These are phyloP conservation scores for Globisporangium yorkense DNA, from an alignment of 352 stramenopile genomes.

Conservation along the genomic window DNA sequence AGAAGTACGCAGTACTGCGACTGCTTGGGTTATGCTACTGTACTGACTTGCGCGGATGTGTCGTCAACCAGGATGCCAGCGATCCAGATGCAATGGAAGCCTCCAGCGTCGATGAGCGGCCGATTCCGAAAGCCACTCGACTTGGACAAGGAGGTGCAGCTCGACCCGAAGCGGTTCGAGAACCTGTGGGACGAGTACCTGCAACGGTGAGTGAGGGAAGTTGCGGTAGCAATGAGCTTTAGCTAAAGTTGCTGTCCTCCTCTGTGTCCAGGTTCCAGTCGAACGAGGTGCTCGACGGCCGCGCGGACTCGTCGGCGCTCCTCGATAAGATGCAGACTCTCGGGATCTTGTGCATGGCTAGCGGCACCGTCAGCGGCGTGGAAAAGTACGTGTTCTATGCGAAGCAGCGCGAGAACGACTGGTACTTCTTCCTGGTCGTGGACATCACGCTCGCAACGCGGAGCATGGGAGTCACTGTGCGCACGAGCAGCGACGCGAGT, in stretches of 20 bases:
- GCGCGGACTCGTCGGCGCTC: slow-evolving; percentile 21
- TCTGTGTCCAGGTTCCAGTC: slow-evolving; percentile 22
- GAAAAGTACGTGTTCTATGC: slow-evolving; percentile 78
- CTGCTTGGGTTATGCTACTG: not conserved
- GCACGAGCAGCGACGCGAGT: slow-evolving; percentile 38
- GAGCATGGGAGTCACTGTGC: slow-evolving; percentile 34
- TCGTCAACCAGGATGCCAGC: slow-evolving; percentile 37
- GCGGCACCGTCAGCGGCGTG: slow-evolving; percentile 51
- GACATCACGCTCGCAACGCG: slow-evolving; percentile 36
- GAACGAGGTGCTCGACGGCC: slow-evolving; percentile 15
- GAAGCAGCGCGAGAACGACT: slow-evolving; percentile 38
- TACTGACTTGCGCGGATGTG: not conserved
- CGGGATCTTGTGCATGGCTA: slow-evolving; percentile 66
- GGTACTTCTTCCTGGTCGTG: slow-evolving; percentile 53
- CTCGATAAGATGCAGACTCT: slow-evolving; percentile 35
- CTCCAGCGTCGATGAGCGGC: slow-evolving; percentile 13
- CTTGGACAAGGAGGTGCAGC: slow-evolving; percentile 30
- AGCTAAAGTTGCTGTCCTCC: not conserved
- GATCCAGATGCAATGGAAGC: slow-evolving; percentile 65
- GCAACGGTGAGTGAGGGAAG: slow-evolving; percentile 29
- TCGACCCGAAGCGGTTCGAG: slow-evolving; percentile 69
- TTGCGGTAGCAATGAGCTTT: not conserved
- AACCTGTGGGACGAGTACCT: slow-evolving; percentile 76
- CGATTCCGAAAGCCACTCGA: slow-evolving; percentile 20
- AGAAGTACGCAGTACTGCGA: slow-evolving; percentile 24